Conservation (phyloP, 306 rosid species). For the Vigna hirtella region DNA sequence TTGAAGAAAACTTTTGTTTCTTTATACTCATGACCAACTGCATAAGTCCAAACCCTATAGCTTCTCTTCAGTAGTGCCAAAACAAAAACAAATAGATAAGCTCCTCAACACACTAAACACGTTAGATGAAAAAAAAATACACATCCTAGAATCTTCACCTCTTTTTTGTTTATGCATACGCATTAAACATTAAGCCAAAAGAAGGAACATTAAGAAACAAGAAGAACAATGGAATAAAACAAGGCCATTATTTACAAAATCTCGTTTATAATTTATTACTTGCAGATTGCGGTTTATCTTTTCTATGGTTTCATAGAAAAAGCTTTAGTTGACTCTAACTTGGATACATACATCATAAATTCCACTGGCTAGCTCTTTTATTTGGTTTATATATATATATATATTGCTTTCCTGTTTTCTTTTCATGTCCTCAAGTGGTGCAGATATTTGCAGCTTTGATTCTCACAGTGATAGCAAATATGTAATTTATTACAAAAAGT, state of each 20-base stretch:
- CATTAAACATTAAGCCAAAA: slow-evolving; percentile 23
- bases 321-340: slow-evolving; percentile 60
- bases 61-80: slow-evolving; percentile 31
- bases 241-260: slow-evolving; percentile 43
- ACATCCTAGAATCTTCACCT: slow-evolving; percentile 21
- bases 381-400: slow-evolving; percentile 34
- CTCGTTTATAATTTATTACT: slow-evolving; percentile 42
- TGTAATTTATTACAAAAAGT: slow-evolving; percentile 52
- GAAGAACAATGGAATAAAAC: slow-evolving; percentile 33
- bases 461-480: slow-evolving; percentile 46
- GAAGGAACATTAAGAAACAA: slow-evolving; percentile 43
- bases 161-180: neutral
- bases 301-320: slow-evolving; percentile 45
- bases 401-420: slow-evolving; percentile 40
- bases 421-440: slow-evolving; percentile 48
- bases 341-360: slow-evolving; percentile 52
- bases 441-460: slow-evolving; percentile 60
- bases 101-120: slow-evolving; percentile 33
- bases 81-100: slow-evolving; percentile 1
- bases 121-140: slow-evolving; percentile 38
- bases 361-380: slow-evolving; percentile 50
- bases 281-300: slow-evolving; percentile 40
- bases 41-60: slow-evolving; percentile 44
- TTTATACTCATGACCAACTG: slow-evolving; percentile 58
- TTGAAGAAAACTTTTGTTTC: slow-evolving; percentile 53